Evolutionary conservation across 2,329 filamentous ascomycete species (phyloP), one percentile per base, ranked within the genome.

Genomic region (Alternaria burnsii): DNA sequence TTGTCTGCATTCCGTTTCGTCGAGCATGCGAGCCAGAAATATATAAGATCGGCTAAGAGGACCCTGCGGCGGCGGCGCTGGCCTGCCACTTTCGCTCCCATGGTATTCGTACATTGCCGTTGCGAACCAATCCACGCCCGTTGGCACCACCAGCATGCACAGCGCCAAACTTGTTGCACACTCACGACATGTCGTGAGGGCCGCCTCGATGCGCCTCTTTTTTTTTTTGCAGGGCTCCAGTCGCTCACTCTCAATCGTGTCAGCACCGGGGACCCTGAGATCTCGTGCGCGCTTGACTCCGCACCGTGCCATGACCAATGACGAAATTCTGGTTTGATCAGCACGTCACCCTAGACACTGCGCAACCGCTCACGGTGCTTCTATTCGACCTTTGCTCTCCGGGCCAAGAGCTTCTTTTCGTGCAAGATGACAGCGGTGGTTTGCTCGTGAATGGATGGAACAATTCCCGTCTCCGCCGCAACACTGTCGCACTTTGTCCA

Each of bases 21-120:
- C 57, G 38, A 65, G 43, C 22, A 52, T 58, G 48, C 58, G 30
- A 46, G 62, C 66, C 38, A 53, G 67, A 66, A 42, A 43, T 52
- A 66, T 67, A 63, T 30, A 58, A 48, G 72, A 74, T 74, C 71
- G 66, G 62, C 72, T 52, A 59, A 65, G 63, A 55, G 69, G 70
- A 70, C 72, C 71, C 72, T 72, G 70, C 68, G 51, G 52, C 52
- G 44, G 43, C 56, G 20, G 57, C 62, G 55, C 57, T 34, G 44
- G 54, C 62, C 47, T 71, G 63, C 52, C 47, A 50, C 66, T 59
- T 52, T 53, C 24, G 42, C 52, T 44, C 47, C 51, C 38, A 50
- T 48, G 52, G 42, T 40, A 55, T 55, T 55, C 22, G 14, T 30
- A 32, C 40, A 46, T 40, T 30, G 54, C 58, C 56, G 54, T 57